Conservation (phyloP, 352 stramenopile species). For the Plasmopara halstedii region DNA sequence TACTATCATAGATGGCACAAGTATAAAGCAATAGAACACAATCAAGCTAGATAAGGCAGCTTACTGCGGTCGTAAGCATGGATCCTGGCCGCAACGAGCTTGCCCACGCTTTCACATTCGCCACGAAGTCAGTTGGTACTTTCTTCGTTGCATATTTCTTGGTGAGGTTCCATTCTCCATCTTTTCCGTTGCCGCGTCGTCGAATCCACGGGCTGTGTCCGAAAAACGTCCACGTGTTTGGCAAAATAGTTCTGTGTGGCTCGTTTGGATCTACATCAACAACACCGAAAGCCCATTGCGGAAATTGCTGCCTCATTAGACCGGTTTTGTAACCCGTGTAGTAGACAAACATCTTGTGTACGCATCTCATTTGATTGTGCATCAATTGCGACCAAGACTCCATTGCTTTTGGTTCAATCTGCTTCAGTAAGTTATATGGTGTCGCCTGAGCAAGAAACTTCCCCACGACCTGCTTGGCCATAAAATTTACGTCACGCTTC, state of each 20-base stretch:
- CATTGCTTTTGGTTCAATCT: conserved; percentile 24
- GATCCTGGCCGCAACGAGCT: conserved; percentile 40
- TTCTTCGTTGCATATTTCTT: conserved; percentile 41
- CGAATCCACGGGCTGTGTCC: conserved; percentile 54
- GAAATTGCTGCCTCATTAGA: conserved; percentile 46
- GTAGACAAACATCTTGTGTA: conserved; percentile 76
- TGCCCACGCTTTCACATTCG: conserved; percentile 56
- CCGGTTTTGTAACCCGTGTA: conserved; percentile 81
- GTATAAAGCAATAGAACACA: conserved; percentile 1
- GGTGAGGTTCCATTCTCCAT: conserved; percentile 60
- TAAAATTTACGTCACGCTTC: conserved; percentile 33
- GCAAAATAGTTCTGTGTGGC: conserved; percentile 44
- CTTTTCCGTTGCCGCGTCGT: conserved; percentile 56
- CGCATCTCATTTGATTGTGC: conserved; percentile 63
- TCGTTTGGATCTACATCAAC: conserved; percentile 73
- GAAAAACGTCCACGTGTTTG: conserved; percentile 73
- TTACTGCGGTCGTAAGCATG: conserved; percentile 53
- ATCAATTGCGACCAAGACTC: conserved; percentile 63
- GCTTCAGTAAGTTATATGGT: conserved; percentile 35
- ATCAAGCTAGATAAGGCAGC: conserved; percentile 8
- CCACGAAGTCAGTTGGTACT: conserved; percentile 38
- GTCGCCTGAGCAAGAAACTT: conserved; percentile 31
- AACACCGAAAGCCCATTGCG: conserved; percentile 67
- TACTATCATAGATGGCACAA: conserved; percentile 37
- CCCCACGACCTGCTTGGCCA: conserved; percentile 35